Evolutionary conservation across 1,139 yeast genomes (phyloP).

Genomic region (Taphrina confusa): DNA sequence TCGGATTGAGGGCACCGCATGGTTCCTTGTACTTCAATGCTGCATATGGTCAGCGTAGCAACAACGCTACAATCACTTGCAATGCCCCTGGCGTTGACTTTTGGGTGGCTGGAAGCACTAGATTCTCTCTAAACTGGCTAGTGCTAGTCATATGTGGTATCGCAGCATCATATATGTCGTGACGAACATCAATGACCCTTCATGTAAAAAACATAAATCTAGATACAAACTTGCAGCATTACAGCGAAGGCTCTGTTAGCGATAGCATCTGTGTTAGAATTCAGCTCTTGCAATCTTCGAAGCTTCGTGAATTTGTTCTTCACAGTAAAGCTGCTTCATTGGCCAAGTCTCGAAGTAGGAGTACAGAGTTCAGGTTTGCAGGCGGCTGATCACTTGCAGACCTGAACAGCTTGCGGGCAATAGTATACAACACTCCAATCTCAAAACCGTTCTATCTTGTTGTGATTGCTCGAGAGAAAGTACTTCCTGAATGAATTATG

Average conservation of each 20-base stretch:
- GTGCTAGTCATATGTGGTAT: not conserved
- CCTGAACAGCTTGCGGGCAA: too few relatives aligned
- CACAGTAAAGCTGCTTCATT: too few relatives aligned
- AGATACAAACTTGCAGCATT: not conserved
- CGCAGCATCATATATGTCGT: not conserved
- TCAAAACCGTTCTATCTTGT: too few relatives aligned
- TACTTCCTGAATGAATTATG: not conserved
- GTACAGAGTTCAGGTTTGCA: too few relatives aligned
- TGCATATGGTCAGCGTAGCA: slow-evolving; percentile 25
- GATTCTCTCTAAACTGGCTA: not conserved
- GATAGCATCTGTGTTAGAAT: not conserved
- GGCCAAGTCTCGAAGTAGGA: too few relatives aligned
- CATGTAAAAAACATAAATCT: not conserved
- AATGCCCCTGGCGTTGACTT: slow-evolving; percentile 37
- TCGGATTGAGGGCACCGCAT: slow-evolving; percentile 73
- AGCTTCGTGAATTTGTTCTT: too few relatives aligned
- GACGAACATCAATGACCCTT: not conserved
- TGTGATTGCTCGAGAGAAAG: not conserved
- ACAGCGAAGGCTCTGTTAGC: not conserved
- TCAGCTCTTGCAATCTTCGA: too few relatives aligned
- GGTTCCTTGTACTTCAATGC: slow-evolving; percentile 39
- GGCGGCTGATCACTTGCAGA: too few relatives aligned
- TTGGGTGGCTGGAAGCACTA: slow-evolving; percentile 22
- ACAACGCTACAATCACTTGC: slow-evolving; percentile 33
- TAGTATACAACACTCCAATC: too few relatives aligned